A percentile compares a stretch with the other conserved stretches of the same genome.
These are phyloP conservation scores for Coleophoma crateriformis DNA, from an alignment of 2,329 filamentous ascomycete species.

Conservation along the genomic window DNA sequence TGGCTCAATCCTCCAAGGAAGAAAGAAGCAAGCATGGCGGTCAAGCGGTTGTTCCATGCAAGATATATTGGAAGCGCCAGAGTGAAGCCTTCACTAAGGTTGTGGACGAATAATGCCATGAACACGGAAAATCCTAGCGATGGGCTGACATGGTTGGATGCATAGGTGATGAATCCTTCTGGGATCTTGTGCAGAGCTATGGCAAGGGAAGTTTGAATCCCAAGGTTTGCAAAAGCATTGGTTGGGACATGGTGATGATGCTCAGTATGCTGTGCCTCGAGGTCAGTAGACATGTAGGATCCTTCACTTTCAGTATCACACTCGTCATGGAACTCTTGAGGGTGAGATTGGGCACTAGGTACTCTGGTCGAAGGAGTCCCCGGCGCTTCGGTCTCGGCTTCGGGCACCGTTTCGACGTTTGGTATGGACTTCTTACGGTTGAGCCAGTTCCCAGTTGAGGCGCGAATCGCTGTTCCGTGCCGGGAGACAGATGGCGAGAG, in stretches of 20 bases:
- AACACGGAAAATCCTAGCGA: slow-evolving; percentile 86
- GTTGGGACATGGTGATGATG: slow-evolving; percentile 95
- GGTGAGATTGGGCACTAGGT: slow-evolving; percentile 10
- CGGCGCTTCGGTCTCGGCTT: background rate
- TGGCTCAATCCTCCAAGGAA: slow-evolving; percentile 83
- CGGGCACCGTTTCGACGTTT: background rate
- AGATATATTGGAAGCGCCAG: slow-evolving; percentile 91
- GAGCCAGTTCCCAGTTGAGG: slow-evolving; percentile 6
- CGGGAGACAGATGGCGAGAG: slow-evolving; percentile 2
- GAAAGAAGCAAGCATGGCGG: slow-evolving; percentile 80
- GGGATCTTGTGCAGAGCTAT: slow-evolving; percentile 96
- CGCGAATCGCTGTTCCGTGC: slow-evolving; percentile 6
- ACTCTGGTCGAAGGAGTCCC: background rate
- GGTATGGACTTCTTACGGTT: background rate
- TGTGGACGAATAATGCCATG: slow-evolving; percentile 93
- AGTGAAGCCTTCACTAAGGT: slow-evolving; percentile 94
- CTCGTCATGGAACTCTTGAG: background rate
- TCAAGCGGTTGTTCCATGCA: slow-evolving; percentile 72
- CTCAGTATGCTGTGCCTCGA: slow-evolving; percentile 40
- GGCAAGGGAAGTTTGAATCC: slow-evolving; percentile 91
- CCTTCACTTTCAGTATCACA: slow-evolving; percentile 13
- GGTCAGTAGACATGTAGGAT: background rate
- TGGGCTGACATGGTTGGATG: slow-evolving; percentile 94
- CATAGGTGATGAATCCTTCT: slow-evolving; percentile 83
- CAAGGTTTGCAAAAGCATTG: slow-evolving; percentile 89